Evolutionary conservation across 2,329 filamentous ascomycete species (phyloP).

Genomic region (Apiospora marii): DNA sequence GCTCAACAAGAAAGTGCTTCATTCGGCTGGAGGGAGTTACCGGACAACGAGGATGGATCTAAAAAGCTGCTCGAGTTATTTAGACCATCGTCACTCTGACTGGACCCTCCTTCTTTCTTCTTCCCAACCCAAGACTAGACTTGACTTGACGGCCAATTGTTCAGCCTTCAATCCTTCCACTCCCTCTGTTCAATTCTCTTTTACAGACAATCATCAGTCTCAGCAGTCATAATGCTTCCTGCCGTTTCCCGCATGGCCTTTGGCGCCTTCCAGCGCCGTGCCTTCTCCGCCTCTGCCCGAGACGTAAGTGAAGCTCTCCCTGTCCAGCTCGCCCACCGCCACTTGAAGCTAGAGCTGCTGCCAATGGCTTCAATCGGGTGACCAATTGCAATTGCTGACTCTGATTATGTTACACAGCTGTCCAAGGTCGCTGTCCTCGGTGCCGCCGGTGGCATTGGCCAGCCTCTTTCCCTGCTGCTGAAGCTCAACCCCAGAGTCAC

Average conservation of each 20-base stretch:
- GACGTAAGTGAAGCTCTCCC: conserved; percentile 60
- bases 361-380: conserved; percentile 24
- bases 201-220: not conserved
- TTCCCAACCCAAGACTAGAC: not conserved
- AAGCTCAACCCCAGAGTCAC: conserved; percentile 97
- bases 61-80: conserved; percentile 14
- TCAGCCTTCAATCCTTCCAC: conserved; percentile 3
- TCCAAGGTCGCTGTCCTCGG: conserved; percentile 98
- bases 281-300: conserved; percentile 81
- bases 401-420: conserved; percentile 62
- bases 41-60: not conserved
- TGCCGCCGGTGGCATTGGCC: conserved; percentile 97
- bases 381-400: conserved; percentile 33
- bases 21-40: conserved; percentile 3
- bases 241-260: conserved; percentile 40
- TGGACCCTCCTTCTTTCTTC: conserved; percentile 5
- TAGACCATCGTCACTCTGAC: conserved; percentile 1
- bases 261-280: conserved; percentile 70
- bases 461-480: conserved; percentile 95
- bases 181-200: conserved; percentile 13
- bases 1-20: conserved; percentile 1
- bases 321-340: conserved; percentile 29
- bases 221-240: conserved; percentile 23
- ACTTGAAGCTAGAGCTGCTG: not conserved
- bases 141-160: conserved; percentile 19